Base-by-base conservation (phyloP, 306 rosid species). In the Trifolium subterraneum region DNA sequence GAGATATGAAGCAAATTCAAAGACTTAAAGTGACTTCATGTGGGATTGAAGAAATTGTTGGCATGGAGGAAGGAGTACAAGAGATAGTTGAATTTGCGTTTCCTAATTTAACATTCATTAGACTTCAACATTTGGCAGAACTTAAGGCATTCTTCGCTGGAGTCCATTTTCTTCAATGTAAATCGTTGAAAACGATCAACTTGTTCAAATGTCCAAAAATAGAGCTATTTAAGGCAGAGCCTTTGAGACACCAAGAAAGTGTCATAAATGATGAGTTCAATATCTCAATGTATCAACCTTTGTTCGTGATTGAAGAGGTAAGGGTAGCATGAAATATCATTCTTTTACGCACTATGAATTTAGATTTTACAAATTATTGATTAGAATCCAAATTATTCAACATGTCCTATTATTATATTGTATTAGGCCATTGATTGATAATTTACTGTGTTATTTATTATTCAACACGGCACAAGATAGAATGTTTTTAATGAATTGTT, bases 41-140 rank as follows among this genome's bases (percentile, higher is more conserved):
- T 55, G 61, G 61, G n/a, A 55, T 55, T 55, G 15, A 55, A 55
- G 31, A 20, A 10, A 55, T 55, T 20, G 61, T 55, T 55, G n/a
- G 15, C 61, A 55, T 10, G 31, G 61, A 59, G 7, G 64, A 27
- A 59, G 64, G 5, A 59, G 25, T 4, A 22, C 10, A 35, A 1
- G 39, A 27, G 64, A 59, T 25, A 7, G 16, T 27, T 25, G 12
- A 59, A 2, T 59, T 59, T 59, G 64, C 13, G 64, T 59, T 59
- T 27, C 64, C 64, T 59, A 9, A 27, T 59, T 59, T 59, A 14
- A 25, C 4, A 5, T 14, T 10, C 35, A 31, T 59, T 13, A 33
- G 1, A 7, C 64, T 59, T 27, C 2, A 1, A 0, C 0, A 0
- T 14, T 59, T 59, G 39, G 1, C 39, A 9, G 27, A 59, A 25